Conservation (phyloP, 352 stramenopile genomes). For the Stephanocyclus meneghinianus region DNA sequence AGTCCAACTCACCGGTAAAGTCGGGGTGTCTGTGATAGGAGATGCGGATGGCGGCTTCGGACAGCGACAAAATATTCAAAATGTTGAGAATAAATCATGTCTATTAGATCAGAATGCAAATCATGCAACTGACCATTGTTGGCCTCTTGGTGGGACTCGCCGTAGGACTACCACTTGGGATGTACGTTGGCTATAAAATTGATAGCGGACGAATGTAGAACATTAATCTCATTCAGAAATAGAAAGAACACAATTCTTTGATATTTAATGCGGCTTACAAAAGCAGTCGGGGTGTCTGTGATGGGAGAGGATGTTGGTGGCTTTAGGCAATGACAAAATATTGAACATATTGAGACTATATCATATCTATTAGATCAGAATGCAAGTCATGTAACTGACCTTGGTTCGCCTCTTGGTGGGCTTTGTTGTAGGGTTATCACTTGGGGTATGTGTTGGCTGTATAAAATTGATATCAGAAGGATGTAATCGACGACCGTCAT, state of each 20-base stretch:
- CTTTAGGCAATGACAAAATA: no score
- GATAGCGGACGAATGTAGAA: no score
- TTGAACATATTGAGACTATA: no score
- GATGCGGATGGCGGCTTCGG: neutral
- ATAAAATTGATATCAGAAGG: no score
- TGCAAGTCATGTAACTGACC: neutral
- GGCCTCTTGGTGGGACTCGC: neutral
- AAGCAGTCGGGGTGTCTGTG: no score
- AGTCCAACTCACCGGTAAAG: neutral
- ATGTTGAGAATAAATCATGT: no score
- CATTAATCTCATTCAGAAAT: no score
- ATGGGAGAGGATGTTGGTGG: no score
- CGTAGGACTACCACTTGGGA: neutral
- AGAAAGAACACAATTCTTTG: neutral
- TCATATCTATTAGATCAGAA: neutral
- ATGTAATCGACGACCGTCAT: no score
- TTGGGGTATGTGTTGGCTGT: neutral
- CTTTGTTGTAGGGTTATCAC: neutral
- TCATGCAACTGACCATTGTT: neutral
- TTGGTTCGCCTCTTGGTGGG: conserved; percentile 1
- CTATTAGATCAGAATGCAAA: no score
- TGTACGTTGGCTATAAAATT: neutral
- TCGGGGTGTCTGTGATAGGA: neutral
- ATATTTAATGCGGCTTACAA: neutral
- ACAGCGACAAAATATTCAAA: neutral